phyloP scores from a whole-genome alignment of 257 asterid species.

The Ocimum tenuiflorum region DNA sequence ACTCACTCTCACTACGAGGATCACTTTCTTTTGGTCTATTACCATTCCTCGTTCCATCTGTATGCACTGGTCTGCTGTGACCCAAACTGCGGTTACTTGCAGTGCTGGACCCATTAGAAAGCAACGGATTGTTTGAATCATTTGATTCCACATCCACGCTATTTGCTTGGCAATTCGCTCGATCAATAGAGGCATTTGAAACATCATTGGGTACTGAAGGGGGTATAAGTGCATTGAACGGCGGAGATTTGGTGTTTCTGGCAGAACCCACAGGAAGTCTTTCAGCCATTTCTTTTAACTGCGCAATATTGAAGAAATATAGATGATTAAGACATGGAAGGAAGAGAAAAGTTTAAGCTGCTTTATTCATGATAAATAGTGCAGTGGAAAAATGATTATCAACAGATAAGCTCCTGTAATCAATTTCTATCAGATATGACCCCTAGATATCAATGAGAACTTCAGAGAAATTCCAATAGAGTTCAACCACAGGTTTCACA shows the following conservation, averaged over 20 bases:
- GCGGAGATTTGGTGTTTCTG: constrained; percentile 58
- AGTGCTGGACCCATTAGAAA: constrained; percentile 51
- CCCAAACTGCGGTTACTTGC: constrained; percentile 48
- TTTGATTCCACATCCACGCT: constrained; percentile 55
- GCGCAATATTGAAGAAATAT: neutral
- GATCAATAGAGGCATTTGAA: constrained; percentile 44
- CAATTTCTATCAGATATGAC: too few relatives aligned
- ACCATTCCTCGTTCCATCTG: constrained; percentile 54
- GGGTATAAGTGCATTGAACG: constrained; percentile 43
- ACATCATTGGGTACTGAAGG: constrained; percentile 38
- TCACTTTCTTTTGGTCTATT: constrained; percentile 67
- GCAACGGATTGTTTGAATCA: constrained; percentile 42
- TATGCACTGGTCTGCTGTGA: constrained; percentile 39
- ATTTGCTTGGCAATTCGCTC: constrained; percentile 43
- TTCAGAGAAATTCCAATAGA: too few relatives aligned
- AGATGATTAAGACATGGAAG: neutral
- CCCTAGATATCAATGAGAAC: too few relatives aligned
- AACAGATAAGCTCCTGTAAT: too few relatives aligned
- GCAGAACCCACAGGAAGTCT: constrained; percentile 90
- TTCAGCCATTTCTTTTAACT: constrained; percentile 99
- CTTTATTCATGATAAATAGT: too few relatives aligned
- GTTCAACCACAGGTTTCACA: too few relatives aligned
- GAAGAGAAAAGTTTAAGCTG: neutral
- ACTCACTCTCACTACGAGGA: constrained; percentile 64
- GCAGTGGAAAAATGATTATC: too few relatives aligned